Percentiles rank a stretch among this genome's conserved stretches.
Evolutionary conservation across 805 yeast genomes (phyloP).

Genomic region (Ogataea haglerorum): DNA sequence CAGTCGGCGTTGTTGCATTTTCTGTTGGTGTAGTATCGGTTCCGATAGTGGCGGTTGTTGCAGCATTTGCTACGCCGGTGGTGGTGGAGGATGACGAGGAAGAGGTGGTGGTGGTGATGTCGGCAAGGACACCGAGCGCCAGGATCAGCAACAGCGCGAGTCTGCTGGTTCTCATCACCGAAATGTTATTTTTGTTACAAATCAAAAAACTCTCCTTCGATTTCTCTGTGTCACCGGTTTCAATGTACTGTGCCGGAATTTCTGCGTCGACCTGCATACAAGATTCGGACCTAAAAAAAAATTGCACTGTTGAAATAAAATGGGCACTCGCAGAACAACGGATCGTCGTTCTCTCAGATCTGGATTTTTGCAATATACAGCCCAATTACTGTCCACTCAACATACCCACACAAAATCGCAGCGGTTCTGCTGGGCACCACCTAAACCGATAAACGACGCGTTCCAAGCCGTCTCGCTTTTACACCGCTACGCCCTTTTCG

Average conservation of each 20-base stretch:
- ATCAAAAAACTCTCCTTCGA: constrained; percentile 1
- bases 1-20: constrained; percentile 9
- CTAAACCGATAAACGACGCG: no score
- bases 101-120: constrained; percentile 58
- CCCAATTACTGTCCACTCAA: no score
- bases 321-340: neutral
- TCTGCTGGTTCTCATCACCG: constrained; percentile 3
- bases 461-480: neutral
- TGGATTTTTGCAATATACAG: neutral
- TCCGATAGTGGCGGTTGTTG: constrained; percentile 6
- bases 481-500: neutral
- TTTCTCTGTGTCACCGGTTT: neutral
- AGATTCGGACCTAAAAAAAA: neutral
- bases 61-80: constrained; percentile 6
- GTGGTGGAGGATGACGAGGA: constrained; percentile 38
- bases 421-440: no score
- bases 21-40: constrained; percentile 6
- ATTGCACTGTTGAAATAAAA: neutral
- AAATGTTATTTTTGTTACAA: neutral
- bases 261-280: neutral
- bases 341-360: neutral
- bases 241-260: neutral
- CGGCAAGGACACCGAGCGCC: constrained; percentile 5
- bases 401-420: no score
- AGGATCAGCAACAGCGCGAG: neutral